phyloP scores from a whole-genome alignment of 495 filamentous ascomycete species.

The Corynascus novoguineensis region DNA sequence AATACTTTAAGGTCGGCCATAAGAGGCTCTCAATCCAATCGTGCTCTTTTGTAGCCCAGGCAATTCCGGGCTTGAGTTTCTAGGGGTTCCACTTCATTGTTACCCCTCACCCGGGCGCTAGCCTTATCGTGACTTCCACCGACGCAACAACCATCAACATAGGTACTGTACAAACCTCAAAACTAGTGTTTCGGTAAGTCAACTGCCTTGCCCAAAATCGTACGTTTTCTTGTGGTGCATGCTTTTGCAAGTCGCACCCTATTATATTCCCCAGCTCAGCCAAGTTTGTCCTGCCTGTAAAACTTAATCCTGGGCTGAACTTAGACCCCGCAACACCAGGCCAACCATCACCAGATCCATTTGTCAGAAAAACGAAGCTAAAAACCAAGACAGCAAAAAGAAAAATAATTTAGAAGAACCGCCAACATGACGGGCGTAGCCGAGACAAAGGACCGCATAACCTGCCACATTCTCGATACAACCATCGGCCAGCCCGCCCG shows the following conservation, averaged over 20 bases:
- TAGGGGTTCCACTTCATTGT: neutral
- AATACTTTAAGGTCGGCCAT: too few species aligned
- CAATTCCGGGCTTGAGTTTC: too few species aligned
- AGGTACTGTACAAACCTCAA: neutral
- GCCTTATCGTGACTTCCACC: constrained; percentile 2
- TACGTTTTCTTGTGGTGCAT: too few species aligned
- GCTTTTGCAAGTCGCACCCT: neutral
- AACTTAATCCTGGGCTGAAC: neutral
- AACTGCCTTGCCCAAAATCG: neutral
- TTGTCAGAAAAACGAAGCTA: too few species aligned
- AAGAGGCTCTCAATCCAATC: too few species aligned
- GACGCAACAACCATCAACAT: neutral
- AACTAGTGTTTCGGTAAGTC: neutral
- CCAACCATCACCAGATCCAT: neutral
- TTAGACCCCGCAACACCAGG: constrained; percentile 19
- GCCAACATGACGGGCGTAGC: neutral
- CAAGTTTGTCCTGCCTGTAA: too few species aligned
- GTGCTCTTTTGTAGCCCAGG: too few species aligned
- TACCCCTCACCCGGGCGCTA: neutral
- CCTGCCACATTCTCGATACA: constrained; percentile 61
- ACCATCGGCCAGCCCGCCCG: constrained; percentile 58
- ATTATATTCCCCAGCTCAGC: neutral
- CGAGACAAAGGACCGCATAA: constrained; percentile 48
- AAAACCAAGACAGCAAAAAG: neutral
- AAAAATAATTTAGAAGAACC: neutral